phyloP scores from a whole-genome alignment of 2,329 filamentous ascomycete species.

The Triangularia verruculosa region DNA sequence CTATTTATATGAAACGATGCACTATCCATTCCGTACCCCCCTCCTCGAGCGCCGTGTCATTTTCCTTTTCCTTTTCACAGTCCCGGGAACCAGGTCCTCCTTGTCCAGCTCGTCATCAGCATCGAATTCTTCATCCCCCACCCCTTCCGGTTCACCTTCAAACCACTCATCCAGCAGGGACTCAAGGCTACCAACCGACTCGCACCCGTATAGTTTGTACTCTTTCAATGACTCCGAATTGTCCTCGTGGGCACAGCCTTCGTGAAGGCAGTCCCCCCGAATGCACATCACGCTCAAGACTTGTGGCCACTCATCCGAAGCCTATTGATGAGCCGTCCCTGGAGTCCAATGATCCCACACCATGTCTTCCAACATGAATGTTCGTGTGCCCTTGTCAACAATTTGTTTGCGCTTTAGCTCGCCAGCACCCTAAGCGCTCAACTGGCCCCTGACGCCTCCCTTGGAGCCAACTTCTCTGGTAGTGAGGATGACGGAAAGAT shows the following conservation, averaged over 20 bases:
- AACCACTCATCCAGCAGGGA: too few relatives aligned
- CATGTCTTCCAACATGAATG: neutral
- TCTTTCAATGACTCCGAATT: neutral
- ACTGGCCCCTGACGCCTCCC: slow-evolving; percentile 69
- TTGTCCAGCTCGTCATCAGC: neutral
- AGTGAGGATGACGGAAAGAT: slow-evolving; percentile 76
- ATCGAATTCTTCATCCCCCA: neutral
- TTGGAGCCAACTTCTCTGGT: slow-evolving; percentile 84
- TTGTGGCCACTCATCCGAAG: neutral
- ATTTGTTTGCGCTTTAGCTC: neutral
- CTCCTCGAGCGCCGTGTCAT: neutral
- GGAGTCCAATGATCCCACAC: neutral
- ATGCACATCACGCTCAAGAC: neutral
- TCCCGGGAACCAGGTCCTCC: neutral
- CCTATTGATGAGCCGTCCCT: neutral
- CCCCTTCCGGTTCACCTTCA: neutral
- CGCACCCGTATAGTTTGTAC: neutral
- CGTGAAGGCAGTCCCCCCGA: neutral
- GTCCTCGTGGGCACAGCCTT: neutral
- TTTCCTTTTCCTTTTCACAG: neutral
- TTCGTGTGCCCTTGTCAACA: neutral
- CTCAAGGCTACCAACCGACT: too few relatives aligned
- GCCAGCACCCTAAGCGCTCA: slow-evolving; percentile 31
- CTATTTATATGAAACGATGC: neutral
- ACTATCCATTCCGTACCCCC: neutral